phyloP scores from a whole-genome alignment of 2,329 filamentous ascomycete species.

The Metarhizium sp. region DNA sequence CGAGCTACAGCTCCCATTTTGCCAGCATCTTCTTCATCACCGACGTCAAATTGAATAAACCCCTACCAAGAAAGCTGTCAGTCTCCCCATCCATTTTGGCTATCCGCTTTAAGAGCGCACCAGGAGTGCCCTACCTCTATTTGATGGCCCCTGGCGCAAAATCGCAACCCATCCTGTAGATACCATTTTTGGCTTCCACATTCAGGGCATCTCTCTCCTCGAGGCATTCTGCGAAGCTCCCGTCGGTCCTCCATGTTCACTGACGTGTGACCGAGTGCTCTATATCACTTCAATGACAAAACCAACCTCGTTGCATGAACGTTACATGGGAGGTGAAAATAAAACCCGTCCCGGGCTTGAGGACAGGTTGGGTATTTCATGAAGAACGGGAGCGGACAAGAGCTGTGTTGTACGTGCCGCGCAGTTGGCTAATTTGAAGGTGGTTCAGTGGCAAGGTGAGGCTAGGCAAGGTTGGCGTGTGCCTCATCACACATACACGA shows the following conservation, averaged over 20 bases:
- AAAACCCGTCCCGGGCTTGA: background rate
- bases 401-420: background rate
- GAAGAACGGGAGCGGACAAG: background rate
- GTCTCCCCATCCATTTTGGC: background rate
- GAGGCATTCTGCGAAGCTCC: conserved; percentile 41
- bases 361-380: background rate
- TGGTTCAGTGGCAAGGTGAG: background rate
- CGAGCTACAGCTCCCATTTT: conserved; percentile 44
- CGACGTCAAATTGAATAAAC: conserved; percentile 45
- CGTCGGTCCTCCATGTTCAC: conserved; percentile 28
- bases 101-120: background rate
- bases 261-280: background rate
- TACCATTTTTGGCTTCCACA: conserved; percentile 68
- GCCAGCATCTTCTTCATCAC: conserved; percentile 65
- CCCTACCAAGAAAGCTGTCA: conserved; percentile 24
- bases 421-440: background rate
- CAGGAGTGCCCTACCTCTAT: conserved; percentile 49
- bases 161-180: conserved; percentile 65
- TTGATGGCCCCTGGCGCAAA: conserved; percentile 72
- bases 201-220: conserved; percentile 45
- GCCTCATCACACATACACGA: no score
- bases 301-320: background rate
- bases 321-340: no score
- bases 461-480: no score
- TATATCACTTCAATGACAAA: background rate